A percentile compares a stretch with the other conserved stretches of the same genome.
phyloP scores from a whole-genome alignment of 805 yeast genomes.

The Lipomyces sp. region DNA sequence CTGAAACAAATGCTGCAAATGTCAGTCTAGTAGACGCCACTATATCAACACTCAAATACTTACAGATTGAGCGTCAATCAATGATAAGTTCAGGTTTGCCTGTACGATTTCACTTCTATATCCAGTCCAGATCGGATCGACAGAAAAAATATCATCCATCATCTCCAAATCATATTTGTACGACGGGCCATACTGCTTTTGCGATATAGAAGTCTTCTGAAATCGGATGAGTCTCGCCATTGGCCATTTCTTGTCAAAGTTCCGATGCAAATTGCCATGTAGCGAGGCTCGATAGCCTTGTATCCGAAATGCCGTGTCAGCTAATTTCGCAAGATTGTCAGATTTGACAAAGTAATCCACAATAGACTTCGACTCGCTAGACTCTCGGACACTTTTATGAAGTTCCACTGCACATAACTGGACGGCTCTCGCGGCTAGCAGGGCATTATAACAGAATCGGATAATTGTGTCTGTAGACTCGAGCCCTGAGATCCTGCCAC shows the following conservation, averaged over 20 bases:
- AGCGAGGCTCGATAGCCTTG: slow-evolving; percentile 54
- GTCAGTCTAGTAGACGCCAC: background rate
- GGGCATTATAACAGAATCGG: slow-evolving; percentile 57
- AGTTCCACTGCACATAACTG: slow-evolving; percentile 76
- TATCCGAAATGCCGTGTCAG: slow-evolving; percentile 50
- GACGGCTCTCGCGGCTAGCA: slow-evolving; percentile 67
- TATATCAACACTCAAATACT: slow-evolving; percentile 2
- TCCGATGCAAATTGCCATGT: slow-evolving; percentile 52
- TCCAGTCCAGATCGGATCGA: slow-evolving; percentile 54
- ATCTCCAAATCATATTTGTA: slow-evolving; percentile 63
- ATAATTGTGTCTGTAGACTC: slow-evolving; percentile 27
- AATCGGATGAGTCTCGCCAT: slow-evolving; percentile 56
- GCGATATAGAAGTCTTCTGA: slow-evolving; percentile 53
- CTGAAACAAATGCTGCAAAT: slow-evolving; percentile 57
- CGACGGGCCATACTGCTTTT: slow-evolving; percentile 56
- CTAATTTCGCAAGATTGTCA: slow-evolving; percentile 33
- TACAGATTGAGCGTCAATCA: slow-evolving; percentile 64
- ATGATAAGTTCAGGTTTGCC: slow-evolving; percentile 67
- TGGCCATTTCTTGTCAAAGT: slow-evolving; percentile 58
- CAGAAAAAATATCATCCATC: slow-evolving; percentile 63
- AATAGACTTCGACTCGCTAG: slow-evolving; percentile 29
- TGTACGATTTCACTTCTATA: slow-evolving; percentile 57
- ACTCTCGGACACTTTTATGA: slow-evolving; percentile 57
- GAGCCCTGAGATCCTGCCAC: slow-evolving; percentile 21
- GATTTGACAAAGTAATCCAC: slow-evolving; percentile 40